Percentiles rank a stretch among this genome's conserved stretches.
These are phyloP conservation scores for Leucocoprinus leucothites DNA, from an alignment of 768 basidiomycete species.

Conservation along the genomic window DNA sequence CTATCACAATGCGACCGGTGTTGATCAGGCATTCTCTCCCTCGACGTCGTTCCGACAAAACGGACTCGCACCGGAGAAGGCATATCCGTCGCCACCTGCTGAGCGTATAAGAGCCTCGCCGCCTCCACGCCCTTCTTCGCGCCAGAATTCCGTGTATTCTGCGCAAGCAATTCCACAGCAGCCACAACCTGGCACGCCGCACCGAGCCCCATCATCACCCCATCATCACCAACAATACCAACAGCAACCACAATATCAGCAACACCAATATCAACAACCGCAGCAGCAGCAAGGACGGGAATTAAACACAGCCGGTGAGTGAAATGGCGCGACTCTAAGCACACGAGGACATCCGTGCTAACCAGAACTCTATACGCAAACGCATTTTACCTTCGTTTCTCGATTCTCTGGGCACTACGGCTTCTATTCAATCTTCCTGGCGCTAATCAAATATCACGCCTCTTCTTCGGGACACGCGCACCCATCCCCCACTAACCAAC, in stretches of 20 bases:
- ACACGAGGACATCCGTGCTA: background rate
- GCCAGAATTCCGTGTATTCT: background rate
- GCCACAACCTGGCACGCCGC: background rate
- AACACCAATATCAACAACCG: background rate
- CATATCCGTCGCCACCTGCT: conserved; percentile 12
- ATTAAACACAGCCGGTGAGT: conserved; percentile 7
- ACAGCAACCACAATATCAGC: background rate
- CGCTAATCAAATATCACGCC: too few species aligned
- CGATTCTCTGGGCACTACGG: too few species aligned
- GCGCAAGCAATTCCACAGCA: background rate
- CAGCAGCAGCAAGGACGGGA: background rate
- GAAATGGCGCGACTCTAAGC: conserved; percentile 5
- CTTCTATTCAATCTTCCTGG: too few species aligned
- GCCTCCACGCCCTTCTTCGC: too few species aligned
- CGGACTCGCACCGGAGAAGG: background rate
- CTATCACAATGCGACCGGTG: conserved; percentile 1
- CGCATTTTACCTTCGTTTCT: too few species aligned
- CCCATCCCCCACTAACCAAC: too few species aligned
- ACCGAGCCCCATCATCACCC: background rate
- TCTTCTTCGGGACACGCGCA: too few species aligned
- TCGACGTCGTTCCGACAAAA: background rate
- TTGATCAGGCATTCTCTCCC: background rate
- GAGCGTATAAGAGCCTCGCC: background rate
- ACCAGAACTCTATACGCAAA: background rate
- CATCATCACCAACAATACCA: background rate